Conservation (phyloP, 1,139 yeast species). For the Protomyces lactucae-debilis region DNA sequence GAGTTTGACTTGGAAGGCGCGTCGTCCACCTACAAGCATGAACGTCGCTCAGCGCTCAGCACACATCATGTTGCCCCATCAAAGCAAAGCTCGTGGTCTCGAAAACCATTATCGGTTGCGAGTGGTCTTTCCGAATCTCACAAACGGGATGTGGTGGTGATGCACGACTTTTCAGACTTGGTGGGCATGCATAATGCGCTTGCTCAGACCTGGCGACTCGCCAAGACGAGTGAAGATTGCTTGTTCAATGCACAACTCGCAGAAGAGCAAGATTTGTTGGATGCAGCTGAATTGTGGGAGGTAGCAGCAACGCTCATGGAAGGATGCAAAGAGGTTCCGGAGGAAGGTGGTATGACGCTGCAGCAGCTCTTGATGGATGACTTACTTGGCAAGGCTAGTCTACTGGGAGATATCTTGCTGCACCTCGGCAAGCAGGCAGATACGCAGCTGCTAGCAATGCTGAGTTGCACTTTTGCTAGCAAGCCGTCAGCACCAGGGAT, state of each 20-base stretch:
- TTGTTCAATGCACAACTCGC: slow-evolving; percentile 71
- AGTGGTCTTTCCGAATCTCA: not conserved
- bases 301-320: slow-evolving; percentile 42
- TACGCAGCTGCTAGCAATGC: slow-evolving; percentile 85
- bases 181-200: slow-evolving; percentile 73
- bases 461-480: slow-evolving; percentile 56
- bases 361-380: slow-evolving; percentile 7
- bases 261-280: slow-evolving; percentile 54
- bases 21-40: not conserved
- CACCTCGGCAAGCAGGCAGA: slow-evolving; percentile 64
- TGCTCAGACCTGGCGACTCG: slow-evolving; percentile 63
- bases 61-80: not conserved
- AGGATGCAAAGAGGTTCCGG: not conserved
- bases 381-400: slow-evolving; percentile 50
- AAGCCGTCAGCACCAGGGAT: slow-evolving; percentile 1
- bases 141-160: slow-evolving; percentile 50
- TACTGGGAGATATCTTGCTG: slow-evolving; percentile 57
- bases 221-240: slow-evolving; percentile 64
- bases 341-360: slow-evolving; percentile 7
- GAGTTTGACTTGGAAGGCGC: slow-evolving; percentile 1
- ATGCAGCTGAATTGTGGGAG: slow-evolving; percentile 73
- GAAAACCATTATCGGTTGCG: not conserved
- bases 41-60: not conserved
- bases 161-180: slow-evolving; percentile 62
- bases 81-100: not conserved